Percentiles rank a stretch among this genome's conserved stretches.
Evolutionary conservation across 371 early-diverging fungal species (phyloP).

Genomic region (Saksenaea oblongispora): DNA sequence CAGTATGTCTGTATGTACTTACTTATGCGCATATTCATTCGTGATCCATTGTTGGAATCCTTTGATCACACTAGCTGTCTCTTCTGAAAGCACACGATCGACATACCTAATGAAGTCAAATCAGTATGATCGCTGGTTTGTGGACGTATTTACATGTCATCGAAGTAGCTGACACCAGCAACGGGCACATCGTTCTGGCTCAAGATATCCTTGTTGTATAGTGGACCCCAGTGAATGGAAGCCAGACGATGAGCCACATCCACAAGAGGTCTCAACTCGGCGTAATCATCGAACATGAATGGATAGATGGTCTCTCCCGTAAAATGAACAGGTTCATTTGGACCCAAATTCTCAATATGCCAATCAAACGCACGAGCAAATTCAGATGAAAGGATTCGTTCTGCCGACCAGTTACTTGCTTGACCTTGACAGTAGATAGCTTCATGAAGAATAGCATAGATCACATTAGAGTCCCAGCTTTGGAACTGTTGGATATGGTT

Average conservation of each 20-base stretch:
- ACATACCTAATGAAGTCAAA: constrained; percentile 48
- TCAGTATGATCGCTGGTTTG: no score
- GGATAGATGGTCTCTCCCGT: constrained; percentile 74
- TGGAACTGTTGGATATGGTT: constrained; percentile 40
- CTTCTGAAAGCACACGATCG: constrained; percentile 63
- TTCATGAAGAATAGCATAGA: constrained; percentile 75
- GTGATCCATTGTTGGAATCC: constrained; percentile 73
- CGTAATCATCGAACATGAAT: constrained; percentile 78
- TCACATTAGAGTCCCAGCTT: constrained; percentile 63
- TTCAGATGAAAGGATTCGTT: constrained; percentile 49
- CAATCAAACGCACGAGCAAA: constrained; percentile 57
- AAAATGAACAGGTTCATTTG: constrained; percentile 38
- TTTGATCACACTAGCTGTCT: constrained; percentile 57
- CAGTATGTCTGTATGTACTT: constrained; percentile 16
- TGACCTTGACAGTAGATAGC: constrained; percentile 69
- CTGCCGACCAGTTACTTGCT: constrained; percentile 70
- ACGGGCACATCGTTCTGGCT: constrained; percentile 57
- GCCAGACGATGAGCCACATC: constrained; percentile 66
- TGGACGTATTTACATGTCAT: constrained; percentile 60
- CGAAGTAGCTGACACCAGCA: constrained; percentile 73
- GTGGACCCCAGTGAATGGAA: constrained; percentile 57
- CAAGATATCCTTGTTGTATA: constrained; percentile 58
- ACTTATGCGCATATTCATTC: constrained; percentile 76
- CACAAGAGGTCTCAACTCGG: constrained; percentile 61
- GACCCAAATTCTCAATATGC: constrained; percentile 38